phyloP scores from a whole-genome alignment of 305 asterid species.

The Euphrasia arctica region DNA sequence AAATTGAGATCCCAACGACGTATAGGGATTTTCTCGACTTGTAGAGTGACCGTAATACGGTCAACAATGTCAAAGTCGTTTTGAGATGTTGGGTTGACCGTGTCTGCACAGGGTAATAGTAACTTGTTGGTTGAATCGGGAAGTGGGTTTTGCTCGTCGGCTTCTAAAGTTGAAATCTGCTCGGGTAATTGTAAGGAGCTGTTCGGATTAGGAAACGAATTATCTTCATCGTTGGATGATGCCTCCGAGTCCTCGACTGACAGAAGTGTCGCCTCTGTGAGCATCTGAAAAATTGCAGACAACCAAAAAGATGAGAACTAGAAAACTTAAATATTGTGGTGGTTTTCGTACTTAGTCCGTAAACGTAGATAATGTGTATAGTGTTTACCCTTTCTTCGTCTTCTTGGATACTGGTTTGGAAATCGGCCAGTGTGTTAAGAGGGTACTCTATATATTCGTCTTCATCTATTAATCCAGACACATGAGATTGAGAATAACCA shows the following conservation, averaged over 20 bases:
- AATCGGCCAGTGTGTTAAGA: constrained; percentile 53
- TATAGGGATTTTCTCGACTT: constrained; percentile 59
- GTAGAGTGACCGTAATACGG: constrained; percentile 57
- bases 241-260: constrained; percentile 60
- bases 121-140: constrained; percentile 13
- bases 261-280: constrained; percentile 64
- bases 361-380: neutral
- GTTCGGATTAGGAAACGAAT: constrained; percentile 24
- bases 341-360: neutral
- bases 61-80: constrained; percentile 37
- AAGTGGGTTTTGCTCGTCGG: constrained; percentile 22
- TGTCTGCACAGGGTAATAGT: constrained; percentile 7
- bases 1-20: constrained; percentile 88
- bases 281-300: constrained; percentile 49
- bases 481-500: constrained; percentile 22
- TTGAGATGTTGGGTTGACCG: constrained; percentile 21
- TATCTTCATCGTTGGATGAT: constrained; percentile 30
- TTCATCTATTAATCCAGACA: constrained; percentile 51
- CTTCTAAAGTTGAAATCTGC: constrained; percentile 22
- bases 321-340: neutral
- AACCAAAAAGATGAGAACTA: neutral
- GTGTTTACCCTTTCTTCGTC: constrained; percentile 72
- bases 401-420: constrained; percentile 67
- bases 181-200: constrained; percentile 25
- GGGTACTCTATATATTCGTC: constrained; percentile 75